phyloP scores from a whole-genome alignment of 495 filamentous ascomycete genomes.

The Xylaria sp. region DNA sequence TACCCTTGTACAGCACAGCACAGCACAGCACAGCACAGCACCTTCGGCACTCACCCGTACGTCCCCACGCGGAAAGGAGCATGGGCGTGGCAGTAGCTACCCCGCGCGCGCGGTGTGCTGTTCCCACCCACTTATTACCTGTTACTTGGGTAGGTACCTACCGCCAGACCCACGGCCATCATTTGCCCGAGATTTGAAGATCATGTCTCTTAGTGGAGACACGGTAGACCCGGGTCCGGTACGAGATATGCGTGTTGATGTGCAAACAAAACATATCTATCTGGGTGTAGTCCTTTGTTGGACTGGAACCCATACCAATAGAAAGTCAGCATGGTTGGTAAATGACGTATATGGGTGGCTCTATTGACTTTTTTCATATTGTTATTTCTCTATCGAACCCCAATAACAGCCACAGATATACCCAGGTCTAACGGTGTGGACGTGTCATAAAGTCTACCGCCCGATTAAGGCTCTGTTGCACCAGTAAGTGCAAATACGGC shows the following conservation, averaged over 20 bases:
- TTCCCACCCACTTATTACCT: slow-evolving; percentile 6
- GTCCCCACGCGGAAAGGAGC: background rate
- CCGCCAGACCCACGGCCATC: background rate
- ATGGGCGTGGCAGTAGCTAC: background rate
- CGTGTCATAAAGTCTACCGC: background rate
- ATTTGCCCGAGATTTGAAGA: background rate
- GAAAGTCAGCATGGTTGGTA: background rate
- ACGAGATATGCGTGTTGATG: background rate
- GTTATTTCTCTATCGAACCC: slow-evolving; percentile 5
- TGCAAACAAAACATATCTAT: background rate
- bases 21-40: no score
- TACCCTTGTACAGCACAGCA: background rate
- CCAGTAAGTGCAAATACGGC: background rate
- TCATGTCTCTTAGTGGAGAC: background rate
- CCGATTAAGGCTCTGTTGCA: background rate
- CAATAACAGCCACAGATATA: no score
- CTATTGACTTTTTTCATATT: no score
- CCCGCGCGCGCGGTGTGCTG: slow-evolving; percentile 27
- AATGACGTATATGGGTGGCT: no score
- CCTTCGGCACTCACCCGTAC: background rate
- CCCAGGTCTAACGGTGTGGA: background rate
- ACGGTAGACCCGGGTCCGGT: background rate
- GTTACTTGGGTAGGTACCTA: background rate
- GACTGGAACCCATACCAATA: background rate
- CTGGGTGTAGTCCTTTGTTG: background rate